Evolutionary conservation across 2,329 filamentous ascomycete genomes (phyloP), one percentile per base, ranked within the genome.

Genomic region (Colletotrichum gigasporum): DNA sequence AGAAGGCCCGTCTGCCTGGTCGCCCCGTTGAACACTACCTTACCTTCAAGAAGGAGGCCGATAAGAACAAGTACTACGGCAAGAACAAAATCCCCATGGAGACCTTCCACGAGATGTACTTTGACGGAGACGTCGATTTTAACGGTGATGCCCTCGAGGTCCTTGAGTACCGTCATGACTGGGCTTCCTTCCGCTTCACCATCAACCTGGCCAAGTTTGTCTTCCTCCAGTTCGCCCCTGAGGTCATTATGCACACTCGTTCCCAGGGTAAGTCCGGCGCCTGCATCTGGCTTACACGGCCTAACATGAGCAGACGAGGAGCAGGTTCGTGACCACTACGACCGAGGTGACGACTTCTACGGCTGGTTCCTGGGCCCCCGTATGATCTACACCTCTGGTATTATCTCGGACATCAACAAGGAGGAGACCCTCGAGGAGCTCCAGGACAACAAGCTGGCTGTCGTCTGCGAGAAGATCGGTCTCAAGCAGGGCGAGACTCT

Each of bases 81-180:
- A 84, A 83, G 76, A 89, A 85, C 77, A 92, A 89, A 79, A 92
- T 93, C 65, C 88, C 91, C 28, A 88, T 93, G 83, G 90, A 94
- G 80, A 93, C 91, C 8, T 96, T 97, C 84, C 89, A 94, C 74
- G 92, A 95, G 79, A 94, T 92, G 89, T 96, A 96, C 83, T 96
- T 96, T 78, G 90, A 93, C 73, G 91, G 91, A 62, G 88, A 94
- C 63, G 92, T 96, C 66, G 91, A 94, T 69, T 92, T 96, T 83
- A 96, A 95, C 75, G 92, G 92, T 59, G 93, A 96, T 77, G 86
- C 85, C 71, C 83, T 96, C 67, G 92, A 96, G 73, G 83, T 91
- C 47, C 79, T 96, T 77, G 93, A 96, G 78, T 93, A 93, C 80
- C 84, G 93, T 73, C 93, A 96, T 76, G 93, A 97, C 76, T 97